phyloP scores from a whole-genome alignment of 1,284 basidiomycete species.

The Ustilago vetiveriae region DNA sequence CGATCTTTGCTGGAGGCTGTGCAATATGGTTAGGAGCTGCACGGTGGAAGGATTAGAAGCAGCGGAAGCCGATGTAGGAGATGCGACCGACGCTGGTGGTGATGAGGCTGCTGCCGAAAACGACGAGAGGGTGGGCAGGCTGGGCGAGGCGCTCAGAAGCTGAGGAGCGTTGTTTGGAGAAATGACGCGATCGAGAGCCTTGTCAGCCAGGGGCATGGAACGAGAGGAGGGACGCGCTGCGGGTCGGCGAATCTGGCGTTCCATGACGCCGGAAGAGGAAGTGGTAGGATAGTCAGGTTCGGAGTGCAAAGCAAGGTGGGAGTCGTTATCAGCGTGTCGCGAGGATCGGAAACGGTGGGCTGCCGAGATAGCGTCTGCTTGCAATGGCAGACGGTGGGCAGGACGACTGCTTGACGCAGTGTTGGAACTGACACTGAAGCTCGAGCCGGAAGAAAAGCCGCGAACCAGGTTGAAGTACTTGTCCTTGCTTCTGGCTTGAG shows the following conservation, averaged over 20 bases:
- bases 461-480: slow-evolving; percentile 55
- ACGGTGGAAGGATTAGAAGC: slow-evolving; percentile 34
- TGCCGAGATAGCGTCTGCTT: slow-evolving; percentile 11
- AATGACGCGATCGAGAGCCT: slow-evolving; percentile 15
- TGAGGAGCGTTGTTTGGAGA: slow-evolving; percentile 18
- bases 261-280: slow-evolving; percentile 13
- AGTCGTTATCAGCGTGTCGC: slow-evolving; percentile 13
- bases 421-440: slow-evolving; percentile 27
- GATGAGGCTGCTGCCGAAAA: slow-evolving; percentile 20
- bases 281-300: slow-evolving; percentile 43
- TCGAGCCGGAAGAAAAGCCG: slow-evolving; percentile 36
- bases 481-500: slow-evolving; percentile 55
- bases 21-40: slow-evolving; percentile 40
- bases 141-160: slow-evolving; percentile 15
- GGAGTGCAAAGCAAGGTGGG: slow-evolving; percentile 31
- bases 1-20: slow-evolving; percentile 43
- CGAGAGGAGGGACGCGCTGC: slow-evolving; percentile 13
- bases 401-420: slow-evolving; percentile 1
- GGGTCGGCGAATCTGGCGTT: slow-evolving; percentile 28
- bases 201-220: slow-evolving; percentile 8
- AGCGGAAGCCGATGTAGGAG: slow-evolving; percentile 18
- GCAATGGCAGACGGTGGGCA: slow-evolving; percentile 6
- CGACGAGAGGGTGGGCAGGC: slow-evolving; percentile 10
- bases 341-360: slow-evolving; percentile 22
- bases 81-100: slow-evolving; percentile 9